These are phyloP conservation scores for Oryza rufipogon DNA, from an alignment of 176 grass and related monocot species.

Conservation along the genomic window DNA sequence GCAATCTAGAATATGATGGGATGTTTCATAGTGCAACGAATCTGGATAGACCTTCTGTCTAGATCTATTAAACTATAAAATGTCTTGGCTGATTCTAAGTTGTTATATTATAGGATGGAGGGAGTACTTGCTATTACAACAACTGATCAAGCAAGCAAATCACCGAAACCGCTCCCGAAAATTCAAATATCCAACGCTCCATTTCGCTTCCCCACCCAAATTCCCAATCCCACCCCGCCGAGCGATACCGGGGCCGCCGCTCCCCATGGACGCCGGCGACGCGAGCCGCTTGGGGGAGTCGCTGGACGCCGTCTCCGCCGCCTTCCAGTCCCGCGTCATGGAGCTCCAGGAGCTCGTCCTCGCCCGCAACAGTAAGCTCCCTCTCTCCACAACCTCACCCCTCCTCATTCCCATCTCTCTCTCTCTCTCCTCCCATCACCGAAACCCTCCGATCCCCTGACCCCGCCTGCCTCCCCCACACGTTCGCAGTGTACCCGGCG, in stretches of 20 bases:
- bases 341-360: constrained; percentile 85
- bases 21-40: no score
- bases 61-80: no score
- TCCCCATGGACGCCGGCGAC: constrained; percentile 57
- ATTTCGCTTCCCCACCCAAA: constrained; percentile 34
- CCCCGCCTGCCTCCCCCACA: not conserved
- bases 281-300: constrained; percentile 47
- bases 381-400: not conserved
- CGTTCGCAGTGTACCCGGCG: constrained; percentile 63
- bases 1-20: no score
- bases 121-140: no score
- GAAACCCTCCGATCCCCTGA: not conserved
- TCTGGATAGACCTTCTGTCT: no score
- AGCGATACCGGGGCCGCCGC: not conserved
- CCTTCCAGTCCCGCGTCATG: constrained; percentile 64
- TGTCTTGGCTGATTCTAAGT: no score
- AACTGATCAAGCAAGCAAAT: no score
- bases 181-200: not conserved
- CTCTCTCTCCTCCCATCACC: not conserved
- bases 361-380: constrained; percentile 79
- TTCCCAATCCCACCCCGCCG: not conserved
- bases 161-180: not conserved
- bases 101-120: no score
- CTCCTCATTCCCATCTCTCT: not conserved
- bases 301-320: constrained; percentile 59